Conservation (phyloP, 768 basidiomycete species). For the Lepiota brunneoincarnata region DNA sequence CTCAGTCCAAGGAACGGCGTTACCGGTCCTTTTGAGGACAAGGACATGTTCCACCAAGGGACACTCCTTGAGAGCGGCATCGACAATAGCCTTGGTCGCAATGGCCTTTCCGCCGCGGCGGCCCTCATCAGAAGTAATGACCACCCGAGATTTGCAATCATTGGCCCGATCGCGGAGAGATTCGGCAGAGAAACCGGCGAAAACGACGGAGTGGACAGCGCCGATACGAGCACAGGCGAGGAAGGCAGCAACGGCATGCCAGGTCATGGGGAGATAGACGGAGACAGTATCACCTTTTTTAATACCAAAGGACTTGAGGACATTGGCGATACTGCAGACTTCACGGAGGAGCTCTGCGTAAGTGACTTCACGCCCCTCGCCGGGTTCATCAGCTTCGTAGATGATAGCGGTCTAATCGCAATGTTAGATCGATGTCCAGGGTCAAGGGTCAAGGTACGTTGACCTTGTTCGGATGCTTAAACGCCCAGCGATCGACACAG, state of each 20-base stretch:
- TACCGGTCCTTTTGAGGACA: constrained; percentile 86
- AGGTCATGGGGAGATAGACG: constrained; percentile 92
- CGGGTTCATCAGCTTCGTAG: constrained; percentile 96
- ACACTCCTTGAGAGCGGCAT: constrained; percentile 83
- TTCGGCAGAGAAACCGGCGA: constrained; percentile 96
- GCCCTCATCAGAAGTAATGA: constrained; percentile 96
- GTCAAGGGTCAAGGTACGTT: constrained; percentile 8
- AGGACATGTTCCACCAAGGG: constrained; percentile 88
- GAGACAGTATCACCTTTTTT: constrained; percentile 95
- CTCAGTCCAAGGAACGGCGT: constrained; percentile 71
- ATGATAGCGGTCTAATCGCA: constrained; percentile 83
- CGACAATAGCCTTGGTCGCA: constrained; percentile 92
- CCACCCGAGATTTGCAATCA: constrained; percentile 86
- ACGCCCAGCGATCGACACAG: constrained; percentile 96
- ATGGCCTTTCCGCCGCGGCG: constrained; percentile 92
- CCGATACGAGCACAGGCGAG: constrained; percentile 97
- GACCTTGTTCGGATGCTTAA: constrained; percentile 81
- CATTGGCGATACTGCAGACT: constrained; percentile 87
- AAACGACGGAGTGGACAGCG: constrained; percentile 95
- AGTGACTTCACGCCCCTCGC: constrained; percentile 69
- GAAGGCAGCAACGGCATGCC: constrained; percentile 96
- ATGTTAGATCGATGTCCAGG: not conserved
- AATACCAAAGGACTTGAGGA: constrained; percentile 84
- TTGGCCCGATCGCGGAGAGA: constrained; percentile 88
- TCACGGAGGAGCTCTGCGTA: constrained; percentile 88